These are phyloP conservation scores for Xylaria sp. DNA, from an alignment of 2,329 filamentous ascomycete genomes.

Conservation along the genomic window DNA sequence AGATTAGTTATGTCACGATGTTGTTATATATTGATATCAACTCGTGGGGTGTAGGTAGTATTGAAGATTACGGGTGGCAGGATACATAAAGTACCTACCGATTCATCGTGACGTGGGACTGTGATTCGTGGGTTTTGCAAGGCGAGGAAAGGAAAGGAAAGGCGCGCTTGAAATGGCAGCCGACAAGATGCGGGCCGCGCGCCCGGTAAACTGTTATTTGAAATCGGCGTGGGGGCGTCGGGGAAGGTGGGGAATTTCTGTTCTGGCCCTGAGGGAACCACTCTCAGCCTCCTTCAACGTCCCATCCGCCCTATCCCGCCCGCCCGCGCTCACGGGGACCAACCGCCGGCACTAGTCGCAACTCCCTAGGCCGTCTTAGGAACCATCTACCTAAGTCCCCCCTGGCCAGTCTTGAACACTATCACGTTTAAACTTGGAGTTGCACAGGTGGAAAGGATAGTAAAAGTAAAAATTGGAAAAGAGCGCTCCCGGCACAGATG, in stretches of 20 bases:
- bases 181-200: constrained; percentile 30
- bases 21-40: not conserved
- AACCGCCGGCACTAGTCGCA: constrained; percentile 33
- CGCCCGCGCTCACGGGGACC: constrained; percentile 27
- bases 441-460: not conserved
- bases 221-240: constrained; percentile 38
- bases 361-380: constrained; percentile 28
- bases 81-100: not conserved
- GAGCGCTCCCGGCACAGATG: constrained; percentile 32
- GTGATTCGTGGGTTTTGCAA: constrained; percentile 19
- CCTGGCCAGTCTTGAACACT: not conserved
- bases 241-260: constrained; percentile 31
- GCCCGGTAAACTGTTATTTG: constrained; percentile 31
- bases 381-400: not conserved
- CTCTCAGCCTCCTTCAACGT: constrained; percentile 27
- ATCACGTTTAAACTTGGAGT: not conserved
- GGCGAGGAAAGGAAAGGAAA: not conserved
- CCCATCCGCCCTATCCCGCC: constrained; percentile 11
- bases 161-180: not conserved
- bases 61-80: not conserved
- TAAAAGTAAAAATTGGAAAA: not conserved
- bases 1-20: not conserved
- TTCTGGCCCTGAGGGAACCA: not conserved
- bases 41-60: not conserved
- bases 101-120: not conserved